phyloP scores from a whole-genome alignment of 805 yeast genomes.

The Saccharomycopsis sp. region DNA sequence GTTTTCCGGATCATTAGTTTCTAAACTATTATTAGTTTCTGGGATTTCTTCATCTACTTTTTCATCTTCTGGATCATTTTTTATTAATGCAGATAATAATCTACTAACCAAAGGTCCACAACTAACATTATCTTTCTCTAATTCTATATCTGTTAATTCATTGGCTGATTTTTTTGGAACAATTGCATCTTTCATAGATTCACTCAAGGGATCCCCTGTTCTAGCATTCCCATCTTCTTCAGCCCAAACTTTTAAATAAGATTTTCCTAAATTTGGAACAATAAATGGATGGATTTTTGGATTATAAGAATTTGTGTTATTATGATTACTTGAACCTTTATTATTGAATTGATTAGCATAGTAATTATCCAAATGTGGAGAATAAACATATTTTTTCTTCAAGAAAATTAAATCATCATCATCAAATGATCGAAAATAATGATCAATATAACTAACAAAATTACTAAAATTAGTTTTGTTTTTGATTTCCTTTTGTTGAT shows the following conservation, averaged over 20 bases:
- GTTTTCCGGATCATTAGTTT: conserved; percentile 18
- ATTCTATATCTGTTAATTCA: conserved; percentile 43
- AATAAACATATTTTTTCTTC: conserved; percentile 41
- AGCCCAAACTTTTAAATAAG: conserved; percentile 77
- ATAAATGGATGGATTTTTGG: conserved; percentile 62
- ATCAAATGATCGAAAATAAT: conserved; percentile 62
- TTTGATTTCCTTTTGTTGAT: conserved; percentile 65
- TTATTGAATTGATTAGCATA: conserved; percentile 12
- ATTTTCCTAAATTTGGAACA: conserved; percentile 78
- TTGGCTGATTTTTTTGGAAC: conserved; percentile 50
- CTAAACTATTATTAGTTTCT: conserved; percentile 14
- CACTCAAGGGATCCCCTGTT: conserved; percentile 13
- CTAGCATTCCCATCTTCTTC: conserved; percentile 53
- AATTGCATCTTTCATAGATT: conserved; percentile 16
- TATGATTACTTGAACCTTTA: conserved; percentile 24
- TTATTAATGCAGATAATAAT: conserved; percentile 67
- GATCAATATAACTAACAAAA: conserved; percentile 75
- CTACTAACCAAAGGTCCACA: conserved; percentile 90
- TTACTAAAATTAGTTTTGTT: conserved; percentile 91
- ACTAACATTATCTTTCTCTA: conserved; percentile 67
- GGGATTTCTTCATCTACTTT: conserved; percentile 19
- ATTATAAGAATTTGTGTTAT: conserved; percentile 37
- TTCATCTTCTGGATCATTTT: conserved; percentile 28
- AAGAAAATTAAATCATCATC: conserved; percentile 79
- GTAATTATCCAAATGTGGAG: conserved; percentile 13